Conservation (phyloP, 2,329 filamentous ascomycete genomes). For the Endoconidiophora polonica region DNA sequence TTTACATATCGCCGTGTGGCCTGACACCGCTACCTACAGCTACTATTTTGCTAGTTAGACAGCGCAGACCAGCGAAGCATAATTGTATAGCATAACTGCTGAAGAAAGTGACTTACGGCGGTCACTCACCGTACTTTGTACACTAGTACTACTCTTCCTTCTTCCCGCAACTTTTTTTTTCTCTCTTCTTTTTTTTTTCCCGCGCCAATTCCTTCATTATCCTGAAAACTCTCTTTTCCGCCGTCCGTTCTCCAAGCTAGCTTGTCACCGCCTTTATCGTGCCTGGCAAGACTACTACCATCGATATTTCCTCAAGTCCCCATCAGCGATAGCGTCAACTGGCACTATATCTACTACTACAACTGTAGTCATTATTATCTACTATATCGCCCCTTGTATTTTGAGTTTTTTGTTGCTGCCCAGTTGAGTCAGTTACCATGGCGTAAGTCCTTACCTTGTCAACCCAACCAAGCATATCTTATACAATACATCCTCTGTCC, state of each 20-base stretch:
- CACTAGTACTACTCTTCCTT: neutral
- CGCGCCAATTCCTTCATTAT: neutral
- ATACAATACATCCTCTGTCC: no score
- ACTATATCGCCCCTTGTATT: neutral
- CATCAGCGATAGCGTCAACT: neutral
- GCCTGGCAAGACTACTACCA: no score
- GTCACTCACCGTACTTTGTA: neutral
- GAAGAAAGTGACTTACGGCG: neutral
- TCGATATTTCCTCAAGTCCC: neutral
- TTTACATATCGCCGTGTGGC: no score
- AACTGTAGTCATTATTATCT: neutral
- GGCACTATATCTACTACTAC: neutral
- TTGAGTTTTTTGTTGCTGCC: constrained; percentile 1
- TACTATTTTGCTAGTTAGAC: no score
- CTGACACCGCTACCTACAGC: no score
- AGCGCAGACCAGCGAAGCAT: no score
- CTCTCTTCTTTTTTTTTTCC: constrained; percentile 1
- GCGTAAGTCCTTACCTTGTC: neutral
- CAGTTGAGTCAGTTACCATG: neutral
- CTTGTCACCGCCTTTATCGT: no score
- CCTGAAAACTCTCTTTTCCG: no score
- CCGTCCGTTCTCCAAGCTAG: no score
- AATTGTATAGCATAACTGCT: no score
- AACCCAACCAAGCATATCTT: no score
- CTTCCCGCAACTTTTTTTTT: neutral